phyloP scores from a whole-genome alignment of 2,329 filamentous ascomycete species.

The Hysterium pulicare region DNA sequence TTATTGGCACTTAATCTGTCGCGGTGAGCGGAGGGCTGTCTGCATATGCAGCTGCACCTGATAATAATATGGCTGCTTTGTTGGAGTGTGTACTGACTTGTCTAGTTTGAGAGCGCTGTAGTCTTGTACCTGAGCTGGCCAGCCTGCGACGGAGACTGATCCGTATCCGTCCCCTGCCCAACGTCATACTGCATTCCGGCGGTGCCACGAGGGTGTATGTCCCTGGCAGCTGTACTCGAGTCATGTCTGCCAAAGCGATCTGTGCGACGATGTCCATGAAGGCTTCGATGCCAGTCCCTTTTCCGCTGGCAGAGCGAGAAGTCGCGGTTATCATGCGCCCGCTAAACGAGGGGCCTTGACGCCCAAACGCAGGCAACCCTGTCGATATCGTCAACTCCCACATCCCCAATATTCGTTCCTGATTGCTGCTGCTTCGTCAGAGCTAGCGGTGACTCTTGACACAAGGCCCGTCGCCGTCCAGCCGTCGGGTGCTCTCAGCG shows the following conservation, averaged over 20 bases:
- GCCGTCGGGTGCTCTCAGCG: background rate
- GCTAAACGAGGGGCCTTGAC: background rate
- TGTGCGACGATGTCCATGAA: background rate
- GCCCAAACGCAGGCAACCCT: background rate
- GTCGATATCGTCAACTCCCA: background rate
- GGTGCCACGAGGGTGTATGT: background rate
- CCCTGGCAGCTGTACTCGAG: background rate
- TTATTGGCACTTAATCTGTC: no score
- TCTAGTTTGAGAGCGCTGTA: no score
- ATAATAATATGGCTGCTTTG: no score
- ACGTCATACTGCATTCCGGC: no score
- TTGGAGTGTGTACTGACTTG: no score
- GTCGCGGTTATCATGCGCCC: background rate
- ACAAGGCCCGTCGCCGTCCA: background rate
- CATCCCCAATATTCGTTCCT: background rate
- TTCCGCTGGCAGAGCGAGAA: background rate
- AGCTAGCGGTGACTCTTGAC: background rate
- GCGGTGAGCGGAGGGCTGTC: no score
- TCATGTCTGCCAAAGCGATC: background rate
- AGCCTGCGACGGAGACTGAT: no score
- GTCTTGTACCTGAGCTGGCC: no score
- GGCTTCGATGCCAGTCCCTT: background rate
- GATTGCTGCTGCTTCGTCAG: background rate
- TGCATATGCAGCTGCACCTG: no score
- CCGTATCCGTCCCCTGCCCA: no score